Evolutionary conservation across 2,329 filamentous ascomycete genomes (phyloP), one percentile per base, ranked within the genome.

Genomic region (Trichoderma polysporum): DNA sequence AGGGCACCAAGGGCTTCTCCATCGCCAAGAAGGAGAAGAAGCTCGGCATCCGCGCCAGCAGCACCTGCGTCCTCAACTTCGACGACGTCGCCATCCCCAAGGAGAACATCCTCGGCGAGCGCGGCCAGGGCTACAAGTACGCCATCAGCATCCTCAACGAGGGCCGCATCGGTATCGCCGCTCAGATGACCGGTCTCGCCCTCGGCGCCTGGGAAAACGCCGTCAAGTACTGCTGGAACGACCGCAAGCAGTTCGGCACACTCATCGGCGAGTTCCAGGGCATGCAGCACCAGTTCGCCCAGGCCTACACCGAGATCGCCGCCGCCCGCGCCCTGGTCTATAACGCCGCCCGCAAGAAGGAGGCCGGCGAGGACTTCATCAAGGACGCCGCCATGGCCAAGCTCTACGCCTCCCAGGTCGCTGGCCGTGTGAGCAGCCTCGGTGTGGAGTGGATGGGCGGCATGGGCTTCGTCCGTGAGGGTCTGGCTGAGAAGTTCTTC

Each of bases 11-110:
- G 65, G 95, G 95, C 37, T 97, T 99, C 84, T 90, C 88, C 69
- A 96, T 99, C 75, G 93, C 95, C 47, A 99, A 99, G 88, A 99
- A 99, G 85, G 95, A 99, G 85, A 98, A 98, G 90, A 99, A 99
- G 85, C 89, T 99, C 57, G 95, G 95, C 68, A 99, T 99, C 82
- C 90, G 88, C 76, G 95, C 95, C 63, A 96, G 92, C 82, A 96
- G 92, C 82, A 99, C 95, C 35, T 99, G 95, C 80, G 94, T 97
- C 70, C 85, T 99, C 79, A 98, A 92, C 85, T 97, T 99, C 74
- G 95, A 99, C 80, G 95, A 99, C 75, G 93, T 98, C 61, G 88
- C 94, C 75, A 86, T 99, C 45, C 93, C 95, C 69, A 90, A 89
- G 79, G 91, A 90, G 75, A 96, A 97, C 79, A 82, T 99, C 17